Evolutionary conservation across 2,329 filamentous ascomycete species (phyloP), one percentile per base, ranked within the genome.

Genomic region (Xylaria hypoxylon): DNA sequence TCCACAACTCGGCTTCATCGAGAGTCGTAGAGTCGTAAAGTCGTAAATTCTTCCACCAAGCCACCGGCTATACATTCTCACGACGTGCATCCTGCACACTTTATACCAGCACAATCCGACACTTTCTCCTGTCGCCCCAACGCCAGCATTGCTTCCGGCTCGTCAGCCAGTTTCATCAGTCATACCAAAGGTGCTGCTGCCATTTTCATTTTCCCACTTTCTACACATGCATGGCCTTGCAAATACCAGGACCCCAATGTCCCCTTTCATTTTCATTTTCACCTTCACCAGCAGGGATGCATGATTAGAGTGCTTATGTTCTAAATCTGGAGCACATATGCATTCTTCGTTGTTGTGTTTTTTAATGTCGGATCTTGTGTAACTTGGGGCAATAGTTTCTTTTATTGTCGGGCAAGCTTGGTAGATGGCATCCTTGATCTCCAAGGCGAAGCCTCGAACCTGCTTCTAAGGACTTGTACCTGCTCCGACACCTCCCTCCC

Each of bases 171-270:
- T 15, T 47, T 8, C 11, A 22, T 45, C 33, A 31, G 8, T 26
- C 26, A 52, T 51, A 59, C 22, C 19, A 40, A 63, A 63, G 61
- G 52, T 58, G 33, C 52, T 52, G 44, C 52, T 55, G 3, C 44
- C 26, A 50, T 24, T 42, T 19, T 17, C 38, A 26, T 19, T 57
- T 35, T 48, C 5, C 5, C n/a, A 24, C 26, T 33, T 33, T 48
- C n/a, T 50, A 6, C 26, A 6, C 28, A 15, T 33, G 19, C 26
- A 13, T 10, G 26, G 28, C 31, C 31, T 22, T 52, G 28, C n/a
- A 52, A 22, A 22, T n/a, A 2, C 33, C 31, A 52, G 11, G 26
- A 38, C 11, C 15, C 8, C 2, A n/a, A 13, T 40, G 4, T 48
- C 10, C 24, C 45, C 15, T 55, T 13, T 48, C 17, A n/a, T 40